phyloP scores from a whole-genome alignment of 495 filamentous ascomycete genomes.

The Parathielavia hyrcaniae region DNA sequence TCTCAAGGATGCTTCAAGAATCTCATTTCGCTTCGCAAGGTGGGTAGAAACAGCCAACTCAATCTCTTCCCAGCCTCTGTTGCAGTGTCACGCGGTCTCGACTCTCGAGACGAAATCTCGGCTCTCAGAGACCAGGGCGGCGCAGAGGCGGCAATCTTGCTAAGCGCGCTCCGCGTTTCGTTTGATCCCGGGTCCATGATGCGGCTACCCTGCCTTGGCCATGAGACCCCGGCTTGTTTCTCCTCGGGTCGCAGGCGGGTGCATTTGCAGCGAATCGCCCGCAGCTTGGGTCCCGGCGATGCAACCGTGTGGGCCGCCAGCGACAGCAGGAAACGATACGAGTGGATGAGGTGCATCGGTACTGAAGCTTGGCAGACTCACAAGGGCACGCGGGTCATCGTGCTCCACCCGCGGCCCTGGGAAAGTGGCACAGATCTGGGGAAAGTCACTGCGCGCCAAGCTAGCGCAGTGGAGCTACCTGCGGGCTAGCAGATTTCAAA shows the following conservation, averaged over 20 bases:
- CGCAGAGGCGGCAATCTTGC: constrained; percentile 3
- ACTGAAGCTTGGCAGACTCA: constrained; percentile 10
- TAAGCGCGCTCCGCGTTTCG: constrained; percentile 2
- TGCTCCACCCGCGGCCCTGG: not conserved
- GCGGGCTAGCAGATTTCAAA: not conserved
- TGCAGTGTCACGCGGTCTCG: not conserved
- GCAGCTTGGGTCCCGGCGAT: constrained; percentile 13
- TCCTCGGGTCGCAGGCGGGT: constrained; percentile 11
- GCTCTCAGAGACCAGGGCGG: not conserved
- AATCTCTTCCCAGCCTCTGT: not conserved
- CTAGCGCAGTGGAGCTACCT: constrained; percentile 6
- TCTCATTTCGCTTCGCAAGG: no score
- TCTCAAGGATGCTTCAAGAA: no score
- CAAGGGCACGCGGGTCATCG: not conserved
- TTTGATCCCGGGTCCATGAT: not conserved
- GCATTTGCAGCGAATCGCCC: constrained; percentile 26
- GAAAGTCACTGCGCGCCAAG: constrained; percentile 7
- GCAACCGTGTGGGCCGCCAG: constrained; percentile 16
- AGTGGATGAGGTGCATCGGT: constrained; percentile 26
- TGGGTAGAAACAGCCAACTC: no score
- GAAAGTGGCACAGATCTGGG: constrained; percentile 7
- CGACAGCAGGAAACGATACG: constrained; percentile 14
- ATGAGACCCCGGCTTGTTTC: constrained; percentile 8
- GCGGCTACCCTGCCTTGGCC: not conserved
- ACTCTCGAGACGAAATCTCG: constrained; percentile 2